Evolutionary conservation across 1,139 yeast genomes (phyloP).

Genomic region (Blastobotrys apis): DNA sequence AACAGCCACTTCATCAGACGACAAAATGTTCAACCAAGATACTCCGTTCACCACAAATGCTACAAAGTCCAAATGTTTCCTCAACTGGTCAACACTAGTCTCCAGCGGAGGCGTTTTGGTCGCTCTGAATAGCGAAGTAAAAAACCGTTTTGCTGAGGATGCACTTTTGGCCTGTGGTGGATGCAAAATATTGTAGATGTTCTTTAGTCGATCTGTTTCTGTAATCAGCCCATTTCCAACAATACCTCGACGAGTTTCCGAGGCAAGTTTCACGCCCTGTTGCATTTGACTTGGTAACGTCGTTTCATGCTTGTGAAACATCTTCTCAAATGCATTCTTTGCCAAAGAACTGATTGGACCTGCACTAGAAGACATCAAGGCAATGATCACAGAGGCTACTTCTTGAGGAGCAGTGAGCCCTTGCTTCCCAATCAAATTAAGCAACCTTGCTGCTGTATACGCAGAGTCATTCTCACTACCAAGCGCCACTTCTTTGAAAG

Average conservation of each 20-base stretch:
- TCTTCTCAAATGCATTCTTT: conserved; percentile 46
- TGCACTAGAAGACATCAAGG: conserved; percentile 55
- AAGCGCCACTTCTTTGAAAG: conserved; percentile 48
- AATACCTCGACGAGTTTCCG: conserved; percentile 39
- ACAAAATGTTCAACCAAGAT: conserved; percentile 5
- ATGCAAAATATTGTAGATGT: conserved; percentile 10
- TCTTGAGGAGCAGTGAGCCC: conserved; percentile 76
- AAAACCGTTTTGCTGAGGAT: conserved; percentile 10
- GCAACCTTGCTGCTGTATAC: conserved; percentile 47
- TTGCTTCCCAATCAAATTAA: conserved; percentile 51
- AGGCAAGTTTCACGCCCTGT: conserved; percentile 59
- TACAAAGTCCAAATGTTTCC: conserved; percentile 7
- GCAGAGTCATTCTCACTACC: conserved; percentile 46
- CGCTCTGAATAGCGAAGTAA: conserved; percentile 9
- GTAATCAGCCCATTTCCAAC: conserved; percentile 1
- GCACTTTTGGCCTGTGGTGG: conserved; percentile 9
- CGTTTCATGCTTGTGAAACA: conserved; percentile 66
- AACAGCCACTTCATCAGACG: conserved; percentile 9
- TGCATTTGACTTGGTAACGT: conserved; percentile 59
- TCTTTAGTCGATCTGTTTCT: conserved; percentile 5
- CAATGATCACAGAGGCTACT: conserved; percentile 53
- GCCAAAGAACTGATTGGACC: conserved; percentile 46
- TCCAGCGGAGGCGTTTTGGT: conserved; percentile 1
- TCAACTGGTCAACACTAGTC: background rate
- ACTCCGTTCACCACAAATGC: conserved; percentile 10